Base-by-base conservation (phyloP, 768 basidiomycete species). In the Phanerodontia chrysosporium region DNA sequence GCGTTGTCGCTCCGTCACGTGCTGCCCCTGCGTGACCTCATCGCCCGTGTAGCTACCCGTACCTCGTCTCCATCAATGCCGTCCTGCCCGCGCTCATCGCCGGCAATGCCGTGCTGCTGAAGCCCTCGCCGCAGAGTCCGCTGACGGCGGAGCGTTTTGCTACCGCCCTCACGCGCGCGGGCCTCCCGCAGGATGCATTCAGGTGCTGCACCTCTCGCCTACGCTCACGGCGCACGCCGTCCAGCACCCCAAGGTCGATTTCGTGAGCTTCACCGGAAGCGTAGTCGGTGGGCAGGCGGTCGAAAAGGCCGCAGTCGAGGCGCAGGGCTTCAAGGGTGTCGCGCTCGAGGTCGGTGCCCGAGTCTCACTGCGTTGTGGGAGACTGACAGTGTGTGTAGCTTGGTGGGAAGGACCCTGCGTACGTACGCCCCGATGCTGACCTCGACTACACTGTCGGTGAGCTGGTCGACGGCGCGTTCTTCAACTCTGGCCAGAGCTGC, bases 401-500 rank as follows among this genome's bases (percentile, higher is more conserved):
- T 16, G 97, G 97, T 1, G 97, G 97, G 1, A 98, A 99, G 72
- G 97, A 99, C 68, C 94, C 97, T 2, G 97, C 96, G 1, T 99
- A 98, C 67, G 95, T 99, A 6, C 78, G 94, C 24, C 74, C 82
- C 1, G 96, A 98, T 70, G 93, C 90, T 0, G 85, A 97, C 72
- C 67, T 97, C 1, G 82, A 83, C 12, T 98, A 89, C 66, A 89
- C 94, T 0, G 87, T 85, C 13, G 80, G 83, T 24, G 89, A 98
- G 66, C 82, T 98, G 2, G 95, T 95, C 1, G 97, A 99, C 72
- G 96, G 93, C 36, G 88, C 93, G 3, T 87, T 95, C 75, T 99
- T 94, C 79, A 98, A 98, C 73, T 95, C 95, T 16, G 97, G 97
- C 1, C 97, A 99, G 74, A 95, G 93, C 63, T 98, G 96, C 72